Evolutionary conservation across 495 filamentous ascomycete genomes (phyloP), one percentile per base, ranked within the genome.

Genomic region (Parmelia sp.): DNA sequence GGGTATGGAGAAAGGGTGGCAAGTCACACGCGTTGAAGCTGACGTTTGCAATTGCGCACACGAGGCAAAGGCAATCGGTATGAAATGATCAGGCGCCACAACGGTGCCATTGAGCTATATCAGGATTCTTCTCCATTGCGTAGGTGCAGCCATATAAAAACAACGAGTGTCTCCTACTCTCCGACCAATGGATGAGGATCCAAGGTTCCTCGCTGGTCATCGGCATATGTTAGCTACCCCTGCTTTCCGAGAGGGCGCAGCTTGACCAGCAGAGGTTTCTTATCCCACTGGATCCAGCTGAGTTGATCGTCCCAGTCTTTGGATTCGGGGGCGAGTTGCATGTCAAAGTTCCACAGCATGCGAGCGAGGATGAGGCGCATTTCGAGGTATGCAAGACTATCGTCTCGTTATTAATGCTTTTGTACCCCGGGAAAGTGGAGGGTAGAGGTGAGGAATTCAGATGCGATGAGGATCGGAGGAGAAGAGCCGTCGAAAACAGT

Each of bases 381-480:
- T 58, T 74, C 73, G 35, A 64, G 65, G 40, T 82, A 84, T 0
- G 84, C 84, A 57, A 88, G 68, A 0, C 77, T 76, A 29, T 21
- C 6, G 42, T 40, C 44, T n/a, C 31, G 45, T 39, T 6, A 57
- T 6, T 56, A 44, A 35, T 36, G n/a, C 17, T 11, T 57, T 57
- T 47, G 4, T 25, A 25, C 17, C 17, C 17, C 3, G 15, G 40
- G 3, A 44, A 8, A 2, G 40, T 19, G 40, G 40, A n/a, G 40
- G 40, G 17, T 0, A 19, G 17, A 44, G n/a, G n/a, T n/a, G n/a
- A n/a, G n/a, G n/a, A n/a, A n/a, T n/a, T n/a, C n/a, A 44, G 19
- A 44, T 4, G 15, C 6, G n/a, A 44, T 3, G 21, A 25, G 11
- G 25, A 27, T 6, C 37, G 15, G 4, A n/a, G 10, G 4, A 61